Evolutionary conservation across 1,284 basidiomycete species (phyloP).

Genomic region (Wolfiporia cocos): DNA sequence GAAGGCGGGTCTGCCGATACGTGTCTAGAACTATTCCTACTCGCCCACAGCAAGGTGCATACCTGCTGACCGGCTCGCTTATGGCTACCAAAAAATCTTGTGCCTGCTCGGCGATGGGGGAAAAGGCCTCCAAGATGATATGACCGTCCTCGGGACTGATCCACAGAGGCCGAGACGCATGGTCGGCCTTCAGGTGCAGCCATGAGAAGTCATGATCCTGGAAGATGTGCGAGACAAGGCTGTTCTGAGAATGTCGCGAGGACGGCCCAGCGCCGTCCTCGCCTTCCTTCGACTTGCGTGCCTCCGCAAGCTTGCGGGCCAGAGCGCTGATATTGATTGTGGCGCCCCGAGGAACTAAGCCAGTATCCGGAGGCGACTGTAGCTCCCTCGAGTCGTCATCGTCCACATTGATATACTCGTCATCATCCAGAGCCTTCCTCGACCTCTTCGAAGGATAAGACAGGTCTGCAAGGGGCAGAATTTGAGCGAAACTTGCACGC

Average conservation of each 20-base stretch:
- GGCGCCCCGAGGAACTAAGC: slow-evolving; percentile 58
- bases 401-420: slow-evolving; percentile 50
- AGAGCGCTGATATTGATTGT: slow-evolving; percentile 81
- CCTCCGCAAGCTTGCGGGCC: slow-evolving; percentile 66
- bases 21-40: slow-evolving; percentile 26
- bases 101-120: slow-evolving; percentile 95
- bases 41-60: slow-evolving; percentile 27
- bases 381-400: slow-evolving; percentile 45
- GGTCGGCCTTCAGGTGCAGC: slow-evolving; percentile 84
- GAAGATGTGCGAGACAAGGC: slow-evolving; percentile 73
- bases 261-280: slow-evolving; percentile 24
- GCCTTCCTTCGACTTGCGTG: slow-evolving; percentile 36
- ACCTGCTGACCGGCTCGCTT: slow-evolving; percentile 98
- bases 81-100: slow-evolving; percentile 99
- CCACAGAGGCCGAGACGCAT: slow-evolving; percentile 88
- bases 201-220: slow-evolving; percentile 80
- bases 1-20: slow-evolving; percentile 76
- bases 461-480: slow-evolving; percentile 23
- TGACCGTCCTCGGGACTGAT: slow-evolving; percentile 91
- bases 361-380: slow-evolving; percentile 43
- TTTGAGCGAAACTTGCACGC: background rate
- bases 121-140: slow-evolving; percentile 95
- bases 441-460: slow-evolving; percentile 45
- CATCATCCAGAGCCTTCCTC: slow-evolving; percentile 40
- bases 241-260: slow-evolving; percentile 59